A percentile compares a stretch with the other conserved stretches of the same genome.
These are phyloP conservation scores for Talaromyces pinophilus DNA, from an alignment of 2,329 filamentous ascomycete genomes.

Conservation along the genomic window DNA sequence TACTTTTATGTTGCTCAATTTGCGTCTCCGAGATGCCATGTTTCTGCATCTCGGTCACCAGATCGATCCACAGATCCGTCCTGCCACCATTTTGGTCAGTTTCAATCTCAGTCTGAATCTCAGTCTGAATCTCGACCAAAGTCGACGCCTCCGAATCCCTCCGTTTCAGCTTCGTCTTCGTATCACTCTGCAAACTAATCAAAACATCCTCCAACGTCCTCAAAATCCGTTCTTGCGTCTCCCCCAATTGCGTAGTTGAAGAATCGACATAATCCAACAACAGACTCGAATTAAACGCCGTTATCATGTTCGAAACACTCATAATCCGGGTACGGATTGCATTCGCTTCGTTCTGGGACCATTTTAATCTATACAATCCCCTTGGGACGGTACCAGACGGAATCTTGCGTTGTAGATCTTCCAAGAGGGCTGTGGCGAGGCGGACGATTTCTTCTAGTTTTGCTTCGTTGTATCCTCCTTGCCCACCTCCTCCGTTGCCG, in stretches of 20 bases:
- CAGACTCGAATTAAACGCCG: constrained; percentile 3
- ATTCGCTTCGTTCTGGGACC: background rate
- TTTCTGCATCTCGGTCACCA: constrained; percentile 4
- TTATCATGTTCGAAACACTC: background rate
- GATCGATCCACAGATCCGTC: background rate
- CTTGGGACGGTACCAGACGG: background rate
- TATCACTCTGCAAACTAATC: background rate
- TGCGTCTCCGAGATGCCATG: constrained; percentile 2
- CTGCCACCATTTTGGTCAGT: background rate
- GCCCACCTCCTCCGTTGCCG: background rate
- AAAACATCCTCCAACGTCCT: constrained; percentile 2
- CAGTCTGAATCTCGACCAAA: background rate
- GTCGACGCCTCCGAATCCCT: background rate
- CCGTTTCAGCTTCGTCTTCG: background rate
- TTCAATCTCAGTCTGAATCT: background rate
- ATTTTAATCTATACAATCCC: constrained; percentile 5
- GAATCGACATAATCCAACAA: background rate
- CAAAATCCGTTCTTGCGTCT: constrained; percentile 2
- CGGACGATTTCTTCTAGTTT: background rate
- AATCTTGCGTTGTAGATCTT: background rate
- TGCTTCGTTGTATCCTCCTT: background rate
- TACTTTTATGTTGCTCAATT: background rate
- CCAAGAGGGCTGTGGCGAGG: background rate
- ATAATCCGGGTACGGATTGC: background rate
- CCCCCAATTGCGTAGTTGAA: background rate